Percentiles rank a stretch among this genome's conserved stretches.
Evolutionary conservation across 2,329 filamentous ascomycete species (phyloP).

Genomic region (Arthrinium phaeospermum): DNA sequence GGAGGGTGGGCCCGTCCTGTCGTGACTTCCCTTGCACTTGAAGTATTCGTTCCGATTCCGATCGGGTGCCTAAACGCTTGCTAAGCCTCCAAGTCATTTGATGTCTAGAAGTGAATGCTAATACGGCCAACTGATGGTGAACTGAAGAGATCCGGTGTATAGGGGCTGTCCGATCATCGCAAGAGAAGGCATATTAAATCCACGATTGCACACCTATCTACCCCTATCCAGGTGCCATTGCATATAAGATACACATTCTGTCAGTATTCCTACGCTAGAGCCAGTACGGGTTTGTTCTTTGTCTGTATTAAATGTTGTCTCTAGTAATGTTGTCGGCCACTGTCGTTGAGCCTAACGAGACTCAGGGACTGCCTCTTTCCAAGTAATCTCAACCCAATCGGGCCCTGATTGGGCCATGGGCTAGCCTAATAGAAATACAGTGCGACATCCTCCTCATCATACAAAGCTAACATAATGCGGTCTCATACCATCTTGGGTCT

Average conservation of each 20-base stretch:
- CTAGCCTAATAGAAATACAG: not conserved
- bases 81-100: not conserved
- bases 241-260: too few species aligned
- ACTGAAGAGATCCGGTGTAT: too few species aligned
- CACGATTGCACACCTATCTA: too few species aligned
- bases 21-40: not conserved
- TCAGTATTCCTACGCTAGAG: too few species aligned
- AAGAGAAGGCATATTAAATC: too few species aligned
- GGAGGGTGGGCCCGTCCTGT: not conserved
- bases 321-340: not conserved
- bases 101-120: too few species aligned
- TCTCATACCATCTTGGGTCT: constrained; percentile 19
- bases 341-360: not conserved
- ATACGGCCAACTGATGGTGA: too few species aligned
- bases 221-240: too few species aligned
- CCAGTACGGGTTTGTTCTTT: not conserved
- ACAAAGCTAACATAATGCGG: not conserved
- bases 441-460: not conserved
- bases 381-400: not conserved
- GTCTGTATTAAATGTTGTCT: not conserved
- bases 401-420: not conserved
- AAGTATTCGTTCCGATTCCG: not conserved
- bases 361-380: not conserved
- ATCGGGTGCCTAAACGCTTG: not conserved
- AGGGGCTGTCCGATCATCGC: too few species aligned